Percentiles rank a stretch among this genome's conserved stretches.
Evolutionary conservation across 2,329 filamentous ascomycete genomes (phyloP).

Genomic region (Aspergillus arachidicola): DNA sequence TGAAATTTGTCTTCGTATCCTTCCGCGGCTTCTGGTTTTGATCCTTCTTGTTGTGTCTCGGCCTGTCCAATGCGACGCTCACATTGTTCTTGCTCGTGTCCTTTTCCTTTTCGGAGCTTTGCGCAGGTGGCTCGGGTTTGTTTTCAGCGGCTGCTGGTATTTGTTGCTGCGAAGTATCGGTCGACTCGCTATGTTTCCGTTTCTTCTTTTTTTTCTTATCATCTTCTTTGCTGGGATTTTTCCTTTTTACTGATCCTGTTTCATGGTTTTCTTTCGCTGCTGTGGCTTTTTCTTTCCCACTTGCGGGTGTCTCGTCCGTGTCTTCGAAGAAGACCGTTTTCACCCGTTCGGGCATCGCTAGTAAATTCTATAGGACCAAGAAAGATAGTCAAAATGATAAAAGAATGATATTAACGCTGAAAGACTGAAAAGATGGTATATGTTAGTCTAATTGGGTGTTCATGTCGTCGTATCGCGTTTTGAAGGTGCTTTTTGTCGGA

Average conservation of each 20-base stretch:
- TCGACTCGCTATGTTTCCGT: slow-evolving; percentile 33
- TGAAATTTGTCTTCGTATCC: slow-evolving; percentile 29
- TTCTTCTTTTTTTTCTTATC: slow-evolving; percentile 31
- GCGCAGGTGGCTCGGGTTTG: slow-evolving; percentile 2
- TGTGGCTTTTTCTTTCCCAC: slow-evolving; percentile 11
- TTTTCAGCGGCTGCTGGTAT: slow-evolving; percentile 11
- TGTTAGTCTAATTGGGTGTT: neutral
- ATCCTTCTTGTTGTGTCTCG: slow-evolving; percentile 6
- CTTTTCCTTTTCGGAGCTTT: neutral
- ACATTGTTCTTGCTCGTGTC: neutral
- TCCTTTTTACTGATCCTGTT: slow-evolving; percentile 14
- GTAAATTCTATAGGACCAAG: neutral
- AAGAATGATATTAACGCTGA: neutral
- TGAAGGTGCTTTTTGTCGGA: slow-evolving; percentile 10
- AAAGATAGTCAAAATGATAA: neutral
- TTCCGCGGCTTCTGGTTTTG: slow-evolving; percentile 18
- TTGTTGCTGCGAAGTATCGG: slow-evolving; percentile 8
- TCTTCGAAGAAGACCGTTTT: slow-evolving; percentile 45
- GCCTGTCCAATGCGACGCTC: slow-evolving; percentile 1
- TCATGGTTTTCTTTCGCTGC: slow-evolving; percentile 2
- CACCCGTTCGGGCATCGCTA: slow-evolving; percentile 47
- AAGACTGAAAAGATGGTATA: neutral
- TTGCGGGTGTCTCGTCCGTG: slow-evolving; percentile 31
- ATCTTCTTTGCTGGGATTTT: slow-evolving; percentile 11
- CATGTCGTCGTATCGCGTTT: neutral